phyloP scores from a whole-genome alignment of 495 filamentous ascomycete genomes.

The Pseudoneurospora amorphoporcata region DNA sequence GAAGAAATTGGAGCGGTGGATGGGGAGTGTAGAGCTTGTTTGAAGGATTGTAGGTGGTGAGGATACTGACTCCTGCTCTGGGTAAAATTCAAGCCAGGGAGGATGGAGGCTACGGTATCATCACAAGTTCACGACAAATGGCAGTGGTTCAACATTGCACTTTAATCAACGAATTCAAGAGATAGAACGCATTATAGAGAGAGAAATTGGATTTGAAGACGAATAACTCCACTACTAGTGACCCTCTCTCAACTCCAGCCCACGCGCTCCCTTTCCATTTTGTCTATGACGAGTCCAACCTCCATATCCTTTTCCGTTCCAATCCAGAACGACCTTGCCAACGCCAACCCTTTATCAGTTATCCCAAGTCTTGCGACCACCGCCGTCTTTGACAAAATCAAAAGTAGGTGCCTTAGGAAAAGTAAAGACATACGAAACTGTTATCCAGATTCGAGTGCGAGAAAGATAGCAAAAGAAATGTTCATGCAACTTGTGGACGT shows the following conservation, averaged over 20 bases:
- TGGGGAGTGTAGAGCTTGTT: not conserved
- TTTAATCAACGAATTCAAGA: not conserved
- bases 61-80: not conserved
- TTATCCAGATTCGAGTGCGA: not conserved
- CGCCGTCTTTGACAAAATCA: not conserved
- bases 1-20: not conserved
- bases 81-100: not conserved
- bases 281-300: not conserved
- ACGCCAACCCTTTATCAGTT: not conserved
- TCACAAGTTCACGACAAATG: no score
- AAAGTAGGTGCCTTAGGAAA: not conserved
- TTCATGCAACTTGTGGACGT: not conserved
- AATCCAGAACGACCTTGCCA: not conserved
- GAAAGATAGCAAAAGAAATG: not conserved
- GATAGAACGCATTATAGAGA: not conserved
- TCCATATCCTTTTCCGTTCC: not conserved
- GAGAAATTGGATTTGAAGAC: not conserved
- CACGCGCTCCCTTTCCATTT: not conserved
- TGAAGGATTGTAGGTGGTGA: not conserved
- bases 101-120: not conserved
- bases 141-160: not conserved
- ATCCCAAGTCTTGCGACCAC: not conserved
- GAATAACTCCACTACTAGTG: not conserved
- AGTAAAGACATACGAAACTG: not conserved
- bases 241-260: not conserved